Base-by-base conservation (phyloP, 2,329 filamentous ascomycete species). In the Colletotrichum sp. region DNA sequence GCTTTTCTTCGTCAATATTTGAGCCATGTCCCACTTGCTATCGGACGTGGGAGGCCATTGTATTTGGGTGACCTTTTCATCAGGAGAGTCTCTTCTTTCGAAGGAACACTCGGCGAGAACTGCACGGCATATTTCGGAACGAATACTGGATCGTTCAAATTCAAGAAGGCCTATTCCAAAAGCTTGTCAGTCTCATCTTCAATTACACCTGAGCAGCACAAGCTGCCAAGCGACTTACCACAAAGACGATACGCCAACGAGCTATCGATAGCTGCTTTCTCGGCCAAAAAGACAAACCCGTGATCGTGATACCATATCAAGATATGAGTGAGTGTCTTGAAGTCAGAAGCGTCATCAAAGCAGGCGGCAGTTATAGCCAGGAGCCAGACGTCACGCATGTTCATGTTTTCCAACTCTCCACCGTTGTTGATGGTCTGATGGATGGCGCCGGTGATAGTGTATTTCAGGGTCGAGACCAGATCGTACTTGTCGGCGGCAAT, bases 391-490 rank as follows among this genome's bases (percentile, higher is more conserved):
- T 48, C 38, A 48, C n/a, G 38, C 38, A 48, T 48, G 0, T 3
- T n/a, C 38, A 43, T 43, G 2, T n/a, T 9, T 10, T 43, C 6
- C 18, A 43, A 43, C 38, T 6, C 38, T n/a, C 18, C 12, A 18
- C 18, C 38, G 38, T n/a, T 9, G 6, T 43, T 43, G 38, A 43
- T n/a, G 38, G 18, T 3, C 38, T 9, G 38, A 48, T 48, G 1
- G 6, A 48, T 48, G 3, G 38, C 18, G 38, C 9, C 38, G 18
- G 5, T 2, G 9, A 48, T 12, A 0, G 38, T n/a, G 38, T 48
- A 0, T 18, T 48, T 48, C 9, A 48, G 2, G 38, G 5, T 10
- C 3, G 3, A 0, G 18, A 48, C 9, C 38, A 48, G 0, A 7
- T 48, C 18, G 38, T 48, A 48, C 38, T 48, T 48, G 38, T 48